Evolutionary conservation across 306 rosid genomes (phyloP), one percentile per base, ranked within the genome.

Genomic region (Trifolium repens): DNA sequence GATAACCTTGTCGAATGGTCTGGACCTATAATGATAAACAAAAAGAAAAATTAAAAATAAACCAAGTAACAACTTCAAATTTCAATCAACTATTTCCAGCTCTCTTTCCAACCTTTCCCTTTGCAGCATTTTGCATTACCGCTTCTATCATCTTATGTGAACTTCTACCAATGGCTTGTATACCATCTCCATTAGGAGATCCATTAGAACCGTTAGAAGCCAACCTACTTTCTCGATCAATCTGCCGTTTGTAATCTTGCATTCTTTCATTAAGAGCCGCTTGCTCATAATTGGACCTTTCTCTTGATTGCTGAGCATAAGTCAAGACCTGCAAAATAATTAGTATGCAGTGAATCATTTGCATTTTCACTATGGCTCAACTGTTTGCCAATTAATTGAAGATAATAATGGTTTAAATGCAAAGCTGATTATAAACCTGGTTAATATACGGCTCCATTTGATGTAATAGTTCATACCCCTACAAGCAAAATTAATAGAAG

Each of bases 61-160:
- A 73, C 76, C 53, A 62, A 13, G 62, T 55, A 67, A 50, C 10
- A 74, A 49, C 49, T 71, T 43, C 24, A 54, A 59, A 67, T 19
- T 75, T 69, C 12, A 49, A 61, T 14, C 64, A 63, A 60, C 39
- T 80, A 67, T 43, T 49, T 52, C 43, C 70, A 68, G 61, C 79
- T 57, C 44, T 65, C 54, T 37, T 70, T 55, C 52, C 64, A 79
- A 96, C 99, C 98, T 96, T 96, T 84, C 99, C 99, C 91, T 90
- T 96, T 40, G 98, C 91, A 84, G 98, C 99, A 84, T 96, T 89
- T 85, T 96, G 99, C 99, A 96, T 96, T 55, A 96, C 99, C 14
- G 97, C 99, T 82, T 96, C 98, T 78, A 96, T 96, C 99, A 92
- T 92, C 86, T 96, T 96, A 89, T 96, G 99, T 8, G 99, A 96